Conservation (phyloP, 192 early-diverging fungal genomes). For the Coemansia sp. region DNA sequence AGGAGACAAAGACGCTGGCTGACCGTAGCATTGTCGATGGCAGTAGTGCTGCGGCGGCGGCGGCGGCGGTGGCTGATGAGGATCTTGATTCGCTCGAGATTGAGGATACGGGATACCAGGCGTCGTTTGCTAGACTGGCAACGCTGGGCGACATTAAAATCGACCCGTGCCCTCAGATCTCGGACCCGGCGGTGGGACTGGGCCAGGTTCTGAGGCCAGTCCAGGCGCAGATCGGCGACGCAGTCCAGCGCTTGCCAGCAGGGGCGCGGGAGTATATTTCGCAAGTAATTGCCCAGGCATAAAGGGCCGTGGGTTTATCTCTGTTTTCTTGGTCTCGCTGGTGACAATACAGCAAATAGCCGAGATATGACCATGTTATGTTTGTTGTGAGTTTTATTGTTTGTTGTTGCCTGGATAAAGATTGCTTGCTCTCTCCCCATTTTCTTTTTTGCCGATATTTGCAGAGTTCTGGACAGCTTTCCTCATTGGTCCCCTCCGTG, state of each 20-base stretch:
- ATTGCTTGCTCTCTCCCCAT: not conserved
- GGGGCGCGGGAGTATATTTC: conserved; percentile 19
- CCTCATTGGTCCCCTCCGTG: too few relatives aligned
- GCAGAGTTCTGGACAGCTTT: too few relatives aligned
- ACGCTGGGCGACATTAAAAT: conserved; percentile 66
- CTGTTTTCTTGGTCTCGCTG: not conserved
- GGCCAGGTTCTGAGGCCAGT: conserved; percentile 35
- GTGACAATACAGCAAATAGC: conserved; percentile 1
- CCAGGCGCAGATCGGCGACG: conserved; percentile 12
- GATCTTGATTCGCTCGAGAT: conserved; percentile 73
- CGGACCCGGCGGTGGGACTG: conserved; percentile 30
- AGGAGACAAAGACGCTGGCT: conserved; percentile 38
- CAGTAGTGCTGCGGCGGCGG: conserved; percentile 26
- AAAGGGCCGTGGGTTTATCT: not conserved
- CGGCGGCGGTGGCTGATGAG: conserved; percentile 58
- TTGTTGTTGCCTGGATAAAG: not conserved
- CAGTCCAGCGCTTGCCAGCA: conserved; percentile 24
- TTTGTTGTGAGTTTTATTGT: not conserved
- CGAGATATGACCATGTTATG: too few relatives aligned
- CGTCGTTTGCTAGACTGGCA: conserved; percentile 77
- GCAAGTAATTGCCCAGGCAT: conserved; percentile 2
- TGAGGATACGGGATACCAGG: conserved; percentile 84
- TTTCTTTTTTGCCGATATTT: too few relatives aligned
- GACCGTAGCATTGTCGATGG: conserved; percentile 23
- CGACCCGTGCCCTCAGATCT: conserved; percentile 66